These are phyloP conservation scores for Solanum appendiculatum DNA, from an alignment of 257 asterid genomes.

Conservation along the genomic window DNA sequence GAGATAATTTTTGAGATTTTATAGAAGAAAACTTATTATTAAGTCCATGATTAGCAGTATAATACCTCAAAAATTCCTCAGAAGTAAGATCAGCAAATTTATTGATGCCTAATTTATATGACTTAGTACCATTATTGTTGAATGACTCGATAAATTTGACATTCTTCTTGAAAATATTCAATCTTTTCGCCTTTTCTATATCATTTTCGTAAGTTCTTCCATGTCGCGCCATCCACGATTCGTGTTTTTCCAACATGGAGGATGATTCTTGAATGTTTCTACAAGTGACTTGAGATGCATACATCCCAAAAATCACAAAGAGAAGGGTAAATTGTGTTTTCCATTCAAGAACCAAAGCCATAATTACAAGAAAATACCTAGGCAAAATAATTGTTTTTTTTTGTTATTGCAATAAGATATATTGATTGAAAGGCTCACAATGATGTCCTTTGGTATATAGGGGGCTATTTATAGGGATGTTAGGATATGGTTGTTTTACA, in stretches of 20 bases:
- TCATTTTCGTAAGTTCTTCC: not conserved
- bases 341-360: not conserved
- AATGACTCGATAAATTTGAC: not conserved
- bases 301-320: not conserved
- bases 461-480: not conserved
- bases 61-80: not conserved
- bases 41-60: not conserved
- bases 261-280: not conserved
- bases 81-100: not conserved
- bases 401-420: not conserved
- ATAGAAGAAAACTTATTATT: not conserved
- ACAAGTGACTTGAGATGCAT: not conserved
- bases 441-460: not conserved
- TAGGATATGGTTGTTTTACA: not conserved
- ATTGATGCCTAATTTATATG: slow-evolving; percentile 1
- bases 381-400: not conserved
- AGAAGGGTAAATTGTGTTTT: not conserved
- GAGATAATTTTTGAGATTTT: not conserved
- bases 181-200: not conserved
- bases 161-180: not conserved
- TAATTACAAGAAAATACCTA: not conserved
- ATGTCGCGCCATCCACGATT: slow-evolving; percentile 2
- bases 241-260: not conserved
- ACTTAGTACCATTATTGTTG: not conserved
- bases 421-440: not conserved